These are phyloP conservation scores for Hura crepitans DNA, from an alignment of 441 rosid species.

Conservation along the genomic window DNA sequence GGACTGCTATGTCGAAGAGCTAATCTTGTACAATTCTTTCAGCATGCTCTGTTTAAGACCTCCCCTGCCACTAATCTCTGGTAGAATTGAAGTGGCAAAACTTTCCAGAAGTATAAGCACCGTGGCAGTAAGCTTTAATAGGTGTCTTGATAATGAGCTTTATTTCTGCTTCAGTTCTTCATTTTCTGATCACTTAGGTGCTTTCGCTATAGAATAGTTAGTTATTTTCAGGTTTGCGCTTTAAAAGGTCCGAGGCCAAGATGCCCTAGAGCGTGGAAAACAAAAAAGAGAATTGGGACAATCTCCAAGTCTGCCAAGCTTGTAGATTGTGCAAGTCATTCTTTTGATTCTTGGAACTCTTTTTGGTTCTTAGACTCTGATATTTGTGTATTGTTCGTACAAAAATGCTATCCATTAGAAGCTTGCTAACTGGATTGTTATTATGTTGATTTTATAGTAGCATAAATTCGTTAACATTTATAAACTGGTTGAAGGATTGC, in stretches of 20 bases:
- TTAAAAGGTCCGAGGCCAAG: slow-evolving; percentile 94
- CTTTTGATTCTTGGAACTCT: background rate
- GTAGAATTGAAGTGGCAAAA: slow-evolving; percentile 35
- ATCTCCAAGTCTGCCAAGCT: slow-evolving; percentile 77
- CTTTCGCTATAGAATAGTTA: background rate
- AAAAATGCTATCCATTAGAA: slow-evolving; percentile 1
- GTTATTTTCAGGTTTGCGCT: slow-evolving; percentile 57
- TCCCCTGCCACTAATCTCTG: slow-evolving; percentile 42
- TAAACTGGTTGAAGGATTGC: too few relatives aligned
- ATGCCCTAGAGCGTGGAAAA: slow-evolving; percentile 85
- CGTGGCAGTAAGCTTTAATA: slow-evolving; percentile 52
- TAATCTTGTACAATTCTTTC: slow-evolving; percentile 14
- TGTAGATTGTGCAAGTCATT: slow-evolving; percentile 53
- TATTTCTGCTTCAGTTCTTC: background rate
- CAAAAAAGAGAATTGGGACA: slow-evolving; percentile 64
- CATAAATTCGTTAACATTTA: too few relatives aligned
- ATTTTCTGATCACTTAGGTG: background rate
- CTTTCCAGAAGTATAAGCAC: slow-evolving; percentile 27
- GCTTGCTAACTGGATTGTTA: background rate
- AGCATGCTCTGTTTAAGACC: slow-evolving; percentile 61
- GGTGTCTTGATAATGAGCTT: background rate
- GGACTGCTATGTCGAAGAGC: background rate
- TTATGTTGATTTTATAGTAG: too few relatives aligned
- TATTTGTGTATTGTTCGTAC: background rate
- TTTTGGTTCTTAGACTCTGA: background rate